Base-by-base conservation (phyloP, 1,139 yeast genomes). In the Kodamaea derodonti region DNA sequence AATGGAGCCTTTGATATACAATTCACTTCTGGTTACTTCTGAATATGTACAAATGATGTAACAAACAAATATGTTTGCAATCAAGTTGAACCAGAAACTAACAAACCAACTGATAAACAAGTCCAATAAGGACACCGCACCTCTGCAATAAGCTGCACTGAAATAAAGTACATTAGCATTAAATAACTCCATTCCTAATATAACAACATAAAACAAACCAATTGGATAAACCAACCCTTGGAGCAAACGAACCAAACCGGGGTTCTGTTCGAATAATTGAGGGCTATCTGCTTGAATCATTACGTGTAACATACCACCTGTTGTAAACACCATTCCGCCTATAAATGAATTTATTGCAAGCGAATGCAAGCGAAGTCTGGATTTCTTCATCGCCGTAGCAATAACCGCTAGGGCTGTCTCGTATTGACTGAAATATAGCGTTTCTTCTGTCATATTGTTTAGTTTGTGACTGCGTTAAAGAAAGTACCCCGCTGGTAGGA, bases 391-490 rank as follows among this genome's bases (percentile, higher is more conserved):
- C 2, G 86, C 70, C 0, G 92, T 84, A 6, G 94, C 94, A 22
- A 84, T 88, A 32, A 82, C 82, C 0, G 92, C 92, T 34, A 84
- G 56, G 1, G 92, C 92, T 1, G 92, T 80, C 47, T 84, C 94
- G 54, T 83, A 78, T 8, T 90, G 84, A 5, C 87, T 77, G 35
- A 81, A 67, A 51, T 81, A 83, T 8, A 40, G 35, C 14, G 50
- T 44, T 15, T 52, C 56, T 14, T 39, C 47, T 3, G 35, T 37
- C 48, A 39, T 41, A n/a, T n/a, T n/a, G n/a, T n/a, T n/a, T n/a
- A n/a, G n/a, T n/a, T n/a, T n/a, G n/a, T n/a, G n/a, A n/a, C n/a
- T n/a, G n/a, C n/a, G n/a, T n/a, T n/a, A n/a, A n/a, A n/a, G n/a
- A n/a, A n/a, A n/a, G n/a, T n/a, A n/a, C n/a, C n/a, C n/a, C n/a